Conservation (phyloP, 2,329 filamentous ascomycete species). For the Alternaria infectoria region DNA sequence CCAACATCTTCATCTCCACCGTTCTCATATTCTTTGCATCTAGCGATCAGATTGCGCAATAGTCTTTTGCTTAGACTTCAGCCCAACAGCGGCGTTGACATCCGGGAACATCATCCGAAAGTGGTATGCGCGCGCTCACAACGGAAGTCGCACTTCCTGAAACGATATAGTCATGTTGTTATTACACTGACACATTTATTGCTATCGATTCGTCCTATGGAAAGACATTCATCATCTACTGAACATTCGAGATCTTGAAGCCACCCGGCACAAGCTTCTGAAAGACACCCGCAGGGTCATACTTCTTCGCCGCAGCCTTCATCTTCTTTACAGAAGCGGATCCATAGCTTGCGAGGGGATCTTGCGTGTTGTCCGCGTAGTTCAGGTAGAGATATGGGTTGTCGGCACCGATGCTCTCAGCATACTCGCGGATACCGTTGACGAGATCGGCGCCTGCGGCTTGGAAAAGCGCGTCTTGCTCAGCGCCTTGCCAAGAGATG, state of each 20-base stretch:
- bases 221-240: background rate
- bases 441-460: constrained; percentile 21
- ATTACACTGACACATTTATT: background rate
- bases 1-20: background rate
- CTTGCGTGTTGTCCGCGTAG: constrained; percentile 36
- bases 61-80: background rate
- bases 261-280: constrained; percentile 34
- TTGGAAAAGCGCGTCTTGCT: constrained; percentile 29
- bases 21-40: rapidly evolving
- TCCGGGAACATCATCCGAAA: background rate
- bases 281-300: constrained; percentile 31
- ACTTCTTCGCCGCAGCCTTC: constrained; percentile 26
- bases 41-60: rapidly evolving
- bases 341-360: constrained; percentile 31
- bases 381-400: constrained; percentile 42
- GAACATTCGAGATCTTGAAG: constrained; percentile 35
- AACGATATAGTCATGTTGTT: background rate
- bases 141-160: background rate
- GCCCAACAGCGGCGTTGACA: background rate
- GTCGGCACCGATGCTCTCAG: constrained; percentile 25
- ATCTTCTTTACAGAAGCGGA: constrained; percentile 25
- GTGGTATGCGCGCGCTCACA: background rate
- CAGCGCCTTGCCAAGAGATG: constrained; percentile 27
- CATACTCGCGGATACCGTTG: constrained; percentile 21
- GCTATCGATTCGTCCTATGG: background rate